Evolutionary conservation across 2,329 filamentous ascomycete genomes (phyloP).

Genomic region (Meredithiella fracta): DNA sequence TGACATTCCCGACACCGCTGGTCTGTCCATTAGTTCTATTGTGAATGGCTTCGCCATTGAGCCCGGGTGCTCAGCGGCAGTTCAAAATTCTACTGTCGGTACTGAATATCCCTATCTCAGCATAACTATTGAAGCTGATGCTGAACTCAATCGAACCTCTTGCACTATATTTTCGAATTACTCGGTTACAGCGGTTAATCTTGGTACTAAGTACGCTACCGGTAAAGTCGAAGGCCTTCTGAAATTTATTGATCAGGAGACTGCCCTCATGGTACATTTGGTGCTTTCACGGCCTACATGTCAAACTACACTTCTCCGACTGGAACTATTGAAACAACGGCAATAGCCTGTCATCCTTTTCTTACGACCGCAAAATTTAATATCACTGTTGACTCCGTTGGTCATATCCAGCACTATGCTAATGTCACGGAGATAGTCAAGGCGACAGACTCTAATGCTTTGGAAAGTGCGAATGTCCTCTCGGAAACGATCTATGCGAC

Average conservation of each 20-base stretch:
- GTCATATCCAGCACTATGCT: constrained; percentile 18
- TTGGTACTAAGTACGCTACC: no score
- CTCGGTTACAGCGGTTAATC: no score
- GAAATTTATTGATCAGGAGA: no score
- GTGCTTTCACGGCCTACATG: no score
- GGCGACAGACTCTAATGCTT: neutral
- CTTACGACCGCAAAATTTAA: constrained; percentile 23
- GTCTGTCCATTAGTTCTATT: neutral
- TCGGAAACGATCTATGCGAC: neutral
- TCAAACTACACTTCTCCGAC: no score
- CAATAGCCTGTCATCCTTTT: constrained; percentile 17
- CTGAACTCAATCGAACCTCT: neutral
- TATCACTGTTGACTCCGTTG: constrained; percentile 19
- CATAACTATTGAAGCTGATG: neutral
- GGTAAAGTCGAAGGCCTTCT: no score
- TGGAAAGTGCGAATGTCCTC: neutral
- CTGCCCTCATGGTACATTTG: no score
- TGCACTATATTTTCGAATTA: neutral
- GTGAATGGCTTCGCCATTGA: neutral
- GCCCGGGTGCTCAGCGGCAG: neutral
- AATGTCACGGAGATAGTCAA: neutral
- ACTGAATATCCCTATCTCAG: neutral
- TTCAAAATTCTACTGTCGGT: neutral
- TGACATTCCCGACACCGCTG: neutral
- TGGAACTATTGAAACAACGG: neutral